phyloP scores from a whole-genome alignment of 2,329 filamentous ascomycete genomes.

The Lecanoromycetidae sp. region DNA sequence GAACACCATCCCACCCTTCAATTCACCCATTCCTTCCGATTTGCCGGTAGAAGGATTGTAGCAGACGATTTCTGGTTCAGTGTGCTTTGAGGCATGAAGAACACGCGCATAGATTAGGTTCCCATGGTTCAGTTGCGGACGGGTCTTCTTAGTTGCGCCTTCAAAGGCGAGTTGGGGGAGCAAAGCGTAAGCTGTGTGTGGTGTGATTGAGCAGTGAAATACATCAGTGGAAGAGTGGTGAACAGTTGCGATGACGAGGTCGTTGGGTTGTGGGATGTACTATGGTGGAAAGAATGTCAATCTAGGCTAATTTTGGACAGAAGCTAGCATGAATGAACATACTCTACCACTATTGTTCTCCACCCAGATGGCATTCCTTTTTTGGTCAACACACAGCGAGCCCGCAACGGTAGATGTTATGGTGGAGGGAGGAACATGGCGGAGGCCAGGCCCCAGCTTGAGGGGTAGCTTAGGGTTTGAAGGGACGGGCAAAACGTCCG shows the following conservation, averaged over 20 bases:
- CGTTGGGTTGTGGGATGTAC: constrained; percentile 69
- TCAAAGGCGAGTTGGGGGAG: constrained; percentile 90
- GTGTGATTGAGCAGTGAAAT: constrained; percentile 67
- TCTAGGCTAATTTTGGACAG: constrained; percentile 23
- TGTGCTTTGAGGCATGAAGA: constrained; percentile 61
- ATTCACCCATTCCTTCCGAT: constrained; percentile 70
- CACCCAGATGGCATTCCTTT: constrained; percentile 68
- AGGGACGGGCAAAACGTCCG: constrained; percentile 53
- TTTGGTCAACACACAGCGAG: constrained; percentile 52
- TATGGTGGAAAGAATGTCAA: constrained; percentile 33
- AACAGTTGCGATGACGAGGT: constrained; percentile 80
- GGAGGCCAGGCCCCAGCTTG: constrained; percentile 72
- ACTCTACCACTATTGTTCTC: constrained; percentile 60
- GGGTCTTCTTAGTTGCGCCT: constrained; percentile 79
- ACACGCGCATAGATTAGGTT: constrained; percentile 84
- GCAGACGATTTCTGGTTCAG: constrained; percentile 84
- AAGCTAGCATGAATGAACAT: constrained; percentile 22
- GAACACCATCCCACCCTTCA: constrained; percentile 79
- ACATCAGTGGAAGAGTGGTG: constrained; percentile 62
- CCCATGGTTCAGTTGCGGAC: constrained; percentile 62
- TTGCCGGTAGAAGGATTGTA: constrained; percentile 78
- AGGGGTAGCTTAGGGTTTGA: constrained; percentile 54
- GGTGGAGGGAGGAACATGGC: constrained; percentile 64
- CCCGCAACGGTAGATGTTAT: constrained; percentile 58
- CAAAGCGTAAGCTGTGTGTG: constrained; percentile 49